These are phyloP conservation scores for Dipodascus albidus DNA, from an alignment of 805 yeast genomes.

Conservation along the genomic window DNA sequence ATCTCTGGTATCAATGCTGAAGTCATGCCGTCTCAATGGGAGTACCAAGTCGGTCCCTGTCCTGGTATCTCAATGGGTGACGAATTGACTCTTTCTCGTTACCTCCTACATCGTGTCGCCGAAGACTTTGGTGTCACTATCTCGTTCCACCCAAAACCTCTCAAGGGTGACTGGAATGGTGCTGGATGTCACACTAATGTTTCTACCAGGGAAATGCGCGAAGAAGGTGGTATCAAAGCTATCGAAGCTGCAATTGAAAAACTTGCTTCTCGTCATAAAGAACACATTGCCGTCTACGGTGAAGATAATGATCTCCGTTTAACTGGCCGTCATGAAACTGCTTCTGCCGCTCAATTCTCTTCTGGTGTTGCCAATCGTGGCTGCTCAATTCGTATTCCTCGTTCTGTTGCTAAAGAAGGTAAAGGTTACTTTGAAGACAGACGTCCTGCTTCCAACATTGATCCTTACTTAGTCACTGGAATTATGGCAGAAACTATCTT, in stretches of 20 bases:
- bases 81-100: constrained; percentile 93
- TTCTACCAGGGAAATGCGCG: constrained; percentile 84
- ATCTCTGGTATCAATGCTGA: constrained; percentile 98
- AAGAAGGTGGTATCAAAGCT: constrained; percentile 89
- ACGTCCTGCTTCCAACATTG: constrained; percentile 99
- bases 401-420: constrained; percentile 97
- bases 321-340: constrained; percentile 98
- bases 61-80: constrained; percentile 95
- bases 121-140: constrained; percentile 99
- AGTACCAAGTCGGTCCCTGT: constrained; percentile 99
- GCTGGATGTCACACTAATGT: constrained; percentile 99
- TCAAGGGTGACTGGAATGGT: constrained; percentile 99
- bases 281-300: constrained; percentile 93
- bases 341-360: constrained; percentile 80
- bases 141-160: constrained; percentile 98
- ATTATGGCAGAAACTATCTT: constrained; percentile 94
- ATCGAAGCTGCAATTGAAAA: constrained; percentile 89
- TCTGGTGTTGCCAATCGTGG: constrained; percentile 99
- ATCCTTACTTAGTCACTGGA: constrained; percentile 97
- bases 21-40: constrained; percentile 99
- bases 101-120: constrained; percentile 84
- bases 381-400: constrained; percentile 96
- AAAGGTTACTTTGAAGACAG: constrained; percentile 98
- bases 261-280: constrained; percentile 90
- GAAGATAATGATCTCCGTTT: constrained; percentile 90